A percentile compares a stretch with the other conserved stretches of the same genome.
Conservation (phyloP, 208 protist species). For the Crithidia fasciculata region DNA sequence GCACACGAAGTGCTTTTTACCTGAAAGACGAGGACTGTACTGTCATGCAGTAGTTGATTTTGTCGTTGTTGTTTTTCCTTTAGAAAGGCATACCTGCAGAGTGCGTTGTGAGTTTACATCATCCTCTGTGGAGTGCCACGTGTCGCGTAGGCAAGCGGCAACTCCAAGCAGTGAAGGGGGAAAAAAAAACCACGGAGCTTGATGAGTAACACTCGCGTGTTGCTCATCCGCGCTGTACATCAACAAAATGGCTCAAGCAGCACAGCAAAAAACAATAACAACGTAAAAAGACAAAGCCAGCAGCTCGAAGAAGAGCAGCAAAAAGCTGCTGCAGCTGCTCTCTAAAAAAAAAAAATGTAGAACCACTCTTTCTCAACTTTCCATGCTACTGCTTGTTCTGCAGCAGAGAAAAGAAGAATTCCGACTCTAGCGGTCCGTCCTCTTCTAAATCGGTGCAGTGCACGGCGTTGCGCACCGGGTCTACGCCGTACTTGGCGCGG, state of each 20-base stretch:
- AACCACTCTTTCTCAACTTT: background rate
- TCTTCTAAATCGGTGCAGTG: conserved; percentile 97
- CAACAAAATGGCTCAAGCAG: conserved; percentile 3
- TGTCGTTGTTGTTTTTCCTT: background rate
- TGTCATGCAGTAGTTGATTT: background rate
- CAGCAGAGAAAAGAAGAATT: conserved; percentile 93
- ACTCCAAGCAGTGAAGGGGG: background rate
- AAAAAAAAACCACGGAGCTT: background rate
- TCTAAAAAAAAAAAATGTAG: conserved; percentile 3
- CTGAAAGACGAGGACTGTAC: background rate
- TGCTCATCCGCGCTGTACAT: conserved; percentile 11
- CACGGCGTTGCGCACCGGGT: conserved; percentile 90
- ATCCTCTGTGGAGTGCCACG: background rate
- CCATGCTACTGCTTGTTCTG: conserved; percentile 61
- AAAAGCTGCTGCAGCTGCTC: background rate
- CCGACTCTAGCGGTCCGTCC: conserved; percentile 95
- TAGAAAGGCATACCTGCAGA: background rate
- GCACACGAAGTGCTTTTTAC: too few species aligned
- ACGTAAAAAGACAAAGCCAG: background rate
- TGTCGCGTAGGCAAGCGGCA: too few species aligned
- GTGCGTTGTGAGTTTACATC: conserved; percentile 1
- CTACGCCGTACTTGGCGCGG: conserved; percentile 89
- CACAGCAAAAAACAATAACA: conserved; percentile 2
- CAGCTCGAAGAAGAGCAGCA: background rate
- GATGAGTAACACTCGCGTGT: too few species aligned